Evolutionary conservation across 306 rosid genomes (phyloP).

Genomic region (Macrotyloma uniflorum): DNA sequence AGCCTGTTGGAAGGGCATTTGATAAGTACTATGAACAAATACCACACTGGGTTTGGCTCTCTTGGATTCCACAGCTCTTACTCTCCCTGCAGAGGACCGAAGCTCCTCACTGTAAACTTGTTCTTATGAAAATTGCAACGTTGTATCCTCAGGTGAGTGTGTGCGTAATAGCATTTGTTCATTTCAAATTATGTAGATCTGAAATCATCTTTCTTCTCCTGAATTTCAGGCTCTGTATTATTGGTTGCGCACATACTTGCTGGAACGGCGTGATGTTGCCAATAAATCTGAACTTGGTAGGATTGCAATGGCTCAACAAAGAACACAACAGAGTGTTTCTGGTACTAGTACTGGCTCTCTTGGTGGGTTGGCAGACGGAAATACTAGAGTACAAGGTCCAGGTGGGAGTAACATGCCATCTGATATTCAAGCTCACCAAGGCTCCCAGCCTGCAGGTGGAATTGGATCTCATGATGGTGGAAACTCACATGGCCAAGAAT

Average conservation of each 20-base stretch:
- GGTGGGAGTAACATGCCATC: constrained; percentile 62
- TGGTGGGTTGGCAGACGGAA: constrained; percentile 84
- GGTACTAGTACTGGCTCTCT: constrained; percentile 68
- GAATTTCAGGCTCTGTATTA: constrained; percentile 87
- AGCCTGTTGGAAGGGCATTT: constrained; percentile 92
- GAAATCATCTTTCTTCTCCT: constrained; percentile 39
- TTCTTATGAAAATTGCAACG: constrained; percentile 84
- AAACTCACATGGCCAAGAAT: constrained; percentile 86
- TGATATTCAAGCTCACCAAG: constrained; percentile 82
- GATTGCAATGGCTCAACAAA: constrained; percentile 91
- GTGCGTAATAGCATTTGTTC: background rate
- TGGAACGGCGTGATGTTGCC: constrained; percentile 97
- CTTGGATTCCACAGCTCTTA: constrained; percentile 99
- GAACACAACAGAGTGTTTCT: constrained; percentile 80
- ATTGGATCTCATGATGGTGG: constrained; percentile 92
- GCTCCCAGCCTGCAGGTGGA: constrained; percentile 74
- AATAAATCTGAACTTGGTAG: constrained; percentile 92
- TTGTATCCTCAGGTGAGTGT: constrained; percentile 87
- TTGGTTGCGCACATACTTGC: constrained; percentile 98
- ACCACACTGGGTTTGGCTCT: constrained; percentile 99
- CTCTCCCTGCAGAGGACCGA: constrained; percentile 98
- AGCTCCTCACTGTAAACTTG: constrained; percentile 96
- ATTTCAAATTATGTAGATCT: constrained; percentile 3
- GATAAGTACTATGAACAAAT: constrained; percentile 90
- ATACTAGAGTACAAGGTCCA: constrained; percentile 78